Evolutionary conservation across 2,329 filamentous ascomycete genomes (phyloP).

Genomic region (Sporothrix pallida): DNA sequence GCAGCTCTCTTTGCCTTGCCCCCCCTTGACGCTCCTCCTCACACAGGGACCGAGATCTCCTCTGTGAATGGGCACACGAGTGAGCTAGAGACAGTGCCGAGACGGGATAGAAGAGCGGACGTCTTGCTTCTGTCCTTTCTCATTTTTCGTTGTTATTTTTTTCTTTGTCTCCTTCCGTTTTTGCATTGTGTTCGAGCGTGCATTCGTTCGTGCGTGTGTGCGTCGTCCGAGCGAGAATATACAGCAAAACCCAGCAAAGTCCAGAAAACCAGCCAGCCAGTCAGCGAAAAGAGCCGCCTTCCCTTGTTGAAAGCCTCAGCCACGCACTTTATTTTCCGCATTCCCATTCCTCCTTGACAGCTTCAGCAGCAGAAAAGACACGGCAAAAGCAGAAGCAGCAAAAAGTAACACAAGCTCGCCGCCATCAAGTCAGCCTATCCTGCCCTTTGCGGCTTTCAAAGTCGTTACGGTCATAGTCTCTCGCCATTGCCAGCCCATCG

Average conservation of each 20-base stretch:
- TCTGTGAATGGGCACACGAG: slow-evolving; percentile 10
- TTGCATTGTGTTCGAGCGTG: slow-evolving; percentile 7
- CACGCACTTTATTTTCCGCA: slow-evolving; percentile 21
- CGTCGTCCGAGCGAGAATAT: slow-evolving; percentile 10
- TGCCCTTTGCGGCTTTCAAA: slow-evolving; percentile 14
- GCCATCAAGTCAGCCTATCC: not conserved
- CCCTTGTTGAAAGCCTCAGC: slow-evolving; percentile 7
- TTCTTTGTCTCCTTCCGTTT: not conserved
- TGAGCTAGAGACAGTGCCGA: slow-evolving; percentile 1
- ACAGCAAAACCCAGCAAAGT: not conserved
- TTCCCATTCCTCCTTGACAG: slow-evolving; percentile 3
- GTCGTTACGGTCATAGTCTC: slow-evolving; percentile 13
- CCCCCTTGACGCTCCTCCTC: not conserved
- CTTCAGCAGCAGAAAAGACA: slow-evolving; percentile 18
- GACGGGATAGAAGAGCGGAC: not conserved
- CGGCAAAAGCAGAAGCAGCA: not conserved
- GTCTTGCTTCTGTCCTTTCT: not conserved
- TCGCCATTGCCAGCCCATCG: not conserved
- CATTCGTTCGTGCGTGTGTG: slow-evolving; percentile 3
- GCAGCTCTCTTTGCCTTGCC: not conserved
- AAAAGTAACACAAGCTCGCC: not conserved
- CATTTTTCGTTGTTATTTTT: not conserved
- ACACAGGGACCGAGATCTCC: slow-evolving; percentile 6
- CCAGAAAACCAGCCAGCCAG: too few species aligned
- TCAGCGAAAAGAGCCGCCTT: not conserved